Evolutionary conservation across 257 asterid species (phyloP).

Genomic region (Solanum paucissectum): DNA sequence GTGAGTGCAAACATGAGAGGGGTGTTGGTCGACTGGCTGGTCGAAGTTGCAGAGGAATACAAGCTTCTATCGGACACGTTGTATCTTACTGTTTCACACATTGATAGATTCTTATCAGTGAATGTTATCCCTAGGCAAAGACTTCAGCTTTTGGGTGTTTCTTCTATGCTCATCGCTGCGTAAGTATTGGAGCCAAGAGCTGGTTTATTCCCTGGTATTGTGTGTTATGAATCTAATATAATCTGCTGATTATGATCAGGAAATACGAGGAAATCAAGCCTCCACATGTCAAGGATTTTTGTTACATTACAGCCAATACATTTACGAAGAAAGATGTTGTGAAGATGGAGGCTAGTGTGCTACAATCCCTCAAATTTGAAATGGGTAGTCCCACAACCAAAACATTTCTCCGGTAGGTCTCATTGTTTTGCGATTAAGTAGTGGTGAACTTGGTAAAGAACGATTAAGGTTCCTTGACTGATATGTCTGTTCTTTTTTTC

Average conservation of each 20-base stretch:
- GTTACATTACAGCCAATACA: constrained; percentile 68
- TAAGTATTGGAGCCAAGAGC: constrained; percentile 20
- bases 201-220: not conserved
- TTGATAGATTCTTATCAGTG: constrained; percentile 60
- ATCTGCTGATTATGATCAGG: constrained; percentile 23
- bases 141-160: constrained; percentile 93
- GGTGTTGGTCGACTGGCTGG: constrained; percentile 77
- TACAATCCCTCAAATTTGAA: constrained; percentile 61
- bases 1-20: constrained; percentile 83
- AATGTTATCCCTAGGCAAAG: constrained; percentile 36
- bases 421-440: not conserved
- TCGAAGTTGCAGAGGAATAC: constrained; percentile 88
- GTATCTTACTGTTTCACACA: constrained; percentile 50
- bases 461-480: not conserved
- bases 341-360: constrained; percentile 80
- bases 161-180: constrained; percentile 97
- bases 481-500: not conserved
- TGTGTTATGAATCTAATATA: not conserved
- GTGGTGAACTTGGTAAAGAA: not conserved
- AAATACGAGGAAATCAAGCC: constrained; percentile 87
- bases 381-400: constrained; percentile 55
- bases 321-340: constrained; percentile 52
- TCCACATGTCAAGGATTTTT: constrained; percentile 60
- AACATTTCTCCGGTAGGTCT: not conserved
- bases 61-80: constrained; percentile 74